These are phyloP conservation scores for Chenopodium album DNA, from an alignment of 148 eudicot genomes.

Conservation along the genomic window DNA sequence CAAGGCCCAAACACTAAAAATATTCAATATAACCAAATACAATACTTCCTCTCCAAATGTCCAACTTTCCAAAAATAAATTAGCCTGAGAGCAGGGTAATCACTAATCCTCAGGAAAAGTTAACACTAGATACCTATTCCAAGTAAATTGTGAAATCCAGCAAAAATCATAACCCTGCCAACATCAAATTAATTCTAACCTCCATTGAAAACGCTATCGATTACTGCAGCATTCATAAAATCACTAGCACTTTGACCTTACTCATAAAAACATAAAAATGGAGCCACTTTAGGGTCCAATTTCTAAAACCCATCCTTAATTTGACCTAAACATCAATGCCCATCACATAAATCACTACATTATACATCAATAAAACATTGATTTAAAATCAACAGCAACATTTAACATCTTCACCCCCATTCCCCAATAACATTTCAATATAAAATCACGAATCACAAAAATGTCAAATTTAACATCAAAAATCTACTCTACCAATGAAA, in stretches of 20 bases:
- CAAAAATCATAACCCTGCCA: neutral
- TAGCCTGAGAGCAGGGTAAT: neutral
- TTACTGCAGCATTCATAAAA: neutral
- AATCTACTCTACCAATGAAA: neutral
- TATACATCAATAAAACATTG: neutral
- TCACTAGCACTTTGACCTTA: neutral
- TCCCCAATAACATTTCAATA: too few species aligned
- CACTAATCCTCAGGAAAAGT: neutral
- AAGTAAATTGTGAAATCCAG: neutral
- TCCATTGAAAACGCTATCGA: neutral
- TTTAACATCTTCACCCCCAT: neutral
- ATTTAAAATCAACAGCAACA: neutral
- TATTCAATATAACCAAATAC: neutral
- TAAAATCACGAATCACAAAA: neutral
- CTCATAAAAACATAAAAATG: neutral
- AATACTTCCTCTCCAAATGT: neutral
- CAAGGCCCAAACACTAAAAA: neutral
- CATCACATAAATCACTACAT: neutral
- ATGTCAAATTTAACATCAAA: neutral
- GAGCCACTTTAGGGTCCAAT: neutral
- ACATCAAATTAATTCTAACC: neutral
- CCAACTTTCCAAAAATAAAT: neutral
- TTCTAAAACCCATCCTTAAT: neutral
- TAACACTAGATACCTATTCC: neutral
- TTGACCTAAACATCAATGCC: neutral